Evolutionary conservation across 2,329 filamentous ascomycete genomes (phyloP).

Genomic region (Colletotrichum abscissum): DNA sequence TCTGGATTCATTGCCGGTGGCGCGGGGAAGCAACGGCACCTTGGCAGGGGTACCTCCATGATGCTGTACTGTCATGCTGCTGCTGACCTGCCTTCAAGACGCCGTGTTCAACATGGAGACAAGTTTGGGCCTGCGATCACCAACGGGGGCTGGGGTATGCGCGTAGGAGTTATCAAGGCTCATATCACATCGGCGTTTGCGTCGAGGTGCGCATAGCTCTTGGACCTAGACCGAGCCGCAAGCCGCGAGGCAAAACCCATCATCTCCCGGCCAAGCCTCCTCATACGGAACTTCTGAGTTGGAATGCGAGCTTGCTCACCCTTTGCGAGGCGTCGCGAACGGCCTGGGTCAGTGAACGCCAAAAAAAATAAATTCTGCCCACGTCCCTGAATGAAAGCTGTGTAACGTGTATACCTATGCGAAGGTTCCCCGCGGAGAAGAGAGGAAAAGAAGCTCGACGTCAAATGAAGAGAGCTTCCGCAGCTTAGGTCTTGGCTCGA

Average conservation of each 20-base stretch:
- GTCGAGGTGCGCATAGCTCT: neutral
- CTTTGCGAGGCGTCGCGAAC: neutral
- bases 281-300: neutral
- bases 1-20: slow-evolving; percentile 9
- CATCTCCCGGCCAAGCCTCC: neutral
- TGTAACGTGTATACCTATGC: neutral
- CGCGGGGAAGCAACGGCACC: neutral
- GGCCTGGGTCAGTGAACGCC: neutral
- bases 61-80: neutral
- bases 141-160: neutral
- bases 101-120: too few relatives aligned
- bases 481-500: neutral
- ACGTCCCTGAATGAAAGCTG: neutral
- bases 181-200: neutral
- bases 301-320: neutral
- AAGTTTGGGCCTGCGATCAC: neutral
- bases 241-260: neutral
- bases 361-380: neutral
- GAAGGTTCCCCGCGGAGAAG: neutral
- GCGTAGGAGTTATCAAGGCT: neutral
- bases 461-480: slow-evolving; percentile 7
- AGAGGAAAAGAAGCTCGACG: neutral
- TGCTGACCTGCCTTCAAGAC: slow-evolving; percentile 2
- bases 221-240: neutral
- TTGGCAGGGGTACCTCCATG: slow-evolving; percentile 11